Base-by-base conservation (phyloP, 2,329 filamentous ascomycete genomes). In the Ophiosphaerella korrae region DNA sequence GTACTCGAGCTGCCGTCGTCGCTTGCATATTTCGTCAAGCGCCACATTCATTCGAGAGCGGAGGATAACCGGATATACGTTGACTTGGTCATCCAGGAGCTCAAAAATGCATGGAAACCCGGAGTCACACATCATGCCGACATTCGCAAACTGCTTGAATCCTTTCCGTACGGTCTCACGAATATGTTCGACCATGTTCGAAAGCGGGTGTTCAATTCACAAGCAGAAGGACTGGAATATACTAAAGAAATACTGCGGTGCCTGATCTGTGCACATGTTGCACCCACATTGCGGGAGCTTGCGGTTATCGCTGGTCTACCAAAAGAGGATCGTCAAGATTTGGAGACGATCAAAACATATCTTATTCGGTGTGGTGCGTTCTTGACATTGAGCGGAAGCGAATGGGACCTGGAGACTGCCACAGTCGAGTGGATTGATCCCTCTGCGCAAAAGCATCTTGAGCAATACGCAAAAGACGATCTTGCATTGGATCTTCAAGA, bases 171-270 rank as follows among this genome's bases (percentile, higher is more conserved):
- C 40, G 60, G 62, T 2, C 42, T 65, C 8, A 64, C 60, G 5
- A 53, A 65, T 23, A 61, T 65, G 53, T 65, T 63, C 35, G 59
- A 62, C 24, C 61, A 65, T 31, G 50, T 64, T 5, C 55, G 55
- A 2, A 62, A 61, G 38, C 48, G 62, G 13, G 46, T 65, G 11
- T 43, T 65, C 0, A 41, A 58, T 18, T 50, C 60, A 9, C 34
- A 42, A 8, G 47, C 57, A 7, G 45, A 62, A 18, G 55, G 58
- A 8, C 42, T 63, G 13, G 61, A 64, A 42, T 64, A 64, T 26
- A 64, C 63, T 1, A 66, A 66, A 40, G 63, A 66, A 38, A 61
- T 66, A 14, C 36, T 64, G 18, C 51, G 63, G 16, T 64, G 57
- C 35, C 37, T 55, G 3, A 55, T 62, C 23, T 36, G 56, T 21